These are phyloP conservation scores for Penicillium italicum DNA, from an alignment of 2,329 filamentous ascomycete species.

Conservation along the genomic window DNA sequence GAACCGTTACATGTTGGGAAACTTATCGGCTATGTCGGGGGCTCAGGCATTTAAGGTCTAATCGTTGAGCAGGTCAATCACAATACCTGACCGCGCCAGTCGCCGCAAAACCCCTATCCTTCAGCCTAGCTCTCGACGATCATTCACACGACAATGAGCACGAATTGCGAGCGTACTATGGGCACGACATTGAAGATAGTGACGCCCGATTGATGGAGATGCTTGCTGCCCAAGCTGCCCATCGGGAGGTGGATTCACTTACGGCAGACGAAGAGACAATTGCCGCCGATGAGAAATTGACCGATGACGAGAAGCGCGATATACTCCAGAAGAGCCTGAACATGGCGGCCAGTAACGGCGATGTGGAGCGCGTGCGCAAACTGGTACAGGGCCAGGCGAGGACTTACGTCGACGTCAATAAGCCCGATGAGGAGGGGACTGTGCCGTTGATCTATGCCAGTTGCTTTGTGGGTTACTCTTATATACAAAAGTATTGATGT, in stretches of 20 bases:
- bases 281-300: slow-evolving; percentile 67
- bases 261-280: slow-evolving; percentile 79
- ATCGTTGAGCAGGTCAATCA: slow-evolving; percentile 67
- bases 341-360: slow-evolving; percentile 95
- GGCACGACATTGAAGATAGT: slow-evolving; percentile 61
- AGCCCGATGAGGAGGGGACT: slow-evolving; percentile 88
- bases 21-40: neutral
- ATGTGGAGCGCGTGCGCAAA: slow-evolving; percentile 73
- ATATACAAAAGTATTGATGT: neutral
- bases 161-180: slow-evolving; percentile 33
- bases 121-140: slow-evolving; percentile 82
- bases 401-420: slow-evolving; percentile 76
- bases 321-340: slow-evolving; percentile 83
- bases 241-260: slow-evolving; percentile 64
- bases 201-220: slow-evolving; percentile 90
- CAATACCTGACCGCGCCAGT: slow-evolving; percentile 89
- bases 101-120: slow-evolving; percentile 76
- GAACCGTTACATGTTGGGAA: neutral
- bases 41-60: slow-evolving; percentile 1
- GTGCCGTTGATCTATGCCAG: slow-evolving; percentile 96
- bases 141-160: slow-evolving; percentile 64
- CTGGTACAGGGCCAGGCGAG: slow-evolving; percentile 72
- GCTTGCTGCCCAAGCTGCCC: slow-evolving; percentile 88
- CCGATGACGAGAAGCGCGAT: slow-evolving; percentile 72
- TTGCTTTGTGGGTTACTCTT: slow-evolving; percentile 69